Evolutionary conservation across 345 rosid genomes (phyloP).

Genomic region (Clausena lansium): DNA sequence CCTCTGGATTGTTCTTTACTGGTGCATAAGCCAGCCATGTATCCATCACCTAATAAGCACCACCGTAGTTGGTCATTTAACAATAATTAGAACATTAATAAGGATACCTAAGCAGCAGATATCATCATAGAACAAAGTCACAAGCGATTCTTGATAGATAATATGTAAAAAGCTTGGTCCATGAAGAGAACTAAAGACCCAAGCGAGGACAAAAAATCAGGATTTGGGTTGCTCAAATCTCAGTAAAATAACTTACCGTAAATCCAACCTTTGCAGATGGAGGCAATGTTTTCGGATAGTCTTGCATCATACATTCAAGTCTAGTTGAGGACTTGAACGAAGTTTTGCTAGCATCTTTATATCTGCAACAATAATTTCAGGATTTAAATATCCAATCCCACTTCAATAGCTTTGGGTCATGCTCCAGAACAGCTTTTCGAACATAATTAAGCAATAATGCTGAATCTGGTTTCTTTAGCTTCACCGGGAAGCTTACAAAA

Average conservation of each 20-base stretch:
- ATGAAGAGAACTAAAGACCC: background rate
- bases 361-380: conserved; percentile 39
- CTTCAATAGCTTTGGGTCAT: background rate
- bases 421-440: background rate
- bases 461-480: background rate
- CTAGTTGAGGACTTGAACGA: conserved; percentile 89
- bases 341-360: conserved; percentile 89
- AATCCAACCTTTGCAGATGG: conserved; percentile 87
- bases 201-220: background rate
- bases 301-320: conserved; percentile 99
- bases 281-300: conserved; percentile 91
- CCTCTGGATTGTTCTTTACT: conserved; percentile 89
- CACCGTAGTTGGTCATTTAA: background rate
- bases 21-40: conserved; percentile 94
- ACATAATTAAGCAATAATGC: conserved; percentile 1
- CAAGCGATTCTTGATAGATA: background rate
- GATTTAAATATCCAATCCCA: background rate
- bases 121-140: conserved; percentile 5
- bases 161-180: background rate
- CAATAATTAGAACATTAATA: background rate
- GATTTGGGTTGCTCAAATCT: background rate
- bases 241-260: conserved; percentile 51
- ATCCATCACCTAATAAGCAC: conserved; percentile 61
- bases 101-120: background rate
- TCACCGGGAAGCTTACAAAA: background rate